Conservation (phyloP, 2,329 filamentous ascomycete species). For the Lecanicillium sp. region DNA sequence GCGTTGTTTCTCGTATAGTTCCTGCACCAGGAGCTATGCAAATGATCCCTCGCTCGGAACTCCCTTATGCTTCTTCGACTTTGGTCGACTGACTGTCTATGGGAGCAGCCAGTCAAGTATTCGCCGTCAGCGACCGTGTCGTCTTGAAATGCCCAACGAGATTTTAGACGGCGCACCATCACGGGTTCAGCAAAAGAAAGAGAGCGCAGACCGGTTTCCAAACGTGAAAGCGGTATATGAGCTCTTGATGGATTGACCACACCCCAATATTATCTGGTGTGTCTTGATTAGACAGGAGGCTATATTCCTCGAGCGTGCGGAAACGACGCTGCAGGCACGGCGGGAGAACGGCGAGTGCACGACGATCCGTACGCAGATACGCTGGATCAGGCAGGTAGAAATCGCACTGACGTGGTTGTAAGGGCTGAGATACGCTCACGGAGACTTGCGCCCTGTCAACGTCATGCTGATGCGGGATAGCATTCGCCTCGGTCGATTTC, state of each 20-base stretch:
- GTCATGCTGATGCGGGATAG: background rate
- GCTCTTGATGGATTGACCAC: background rate
- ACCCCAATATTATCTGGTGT: background rate
- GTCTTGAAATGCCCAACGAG: slow-evolving; percentile 13
- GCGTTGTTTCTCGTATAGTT: no score
- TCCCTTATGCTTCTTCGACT: no score
- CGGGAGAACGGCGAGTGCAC: background rate
- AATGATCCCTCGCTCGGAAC: no score
- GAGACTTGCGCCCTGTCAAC: background rate
- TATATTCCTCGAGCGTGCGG: background rate
- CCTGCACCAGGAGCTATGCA: no score
- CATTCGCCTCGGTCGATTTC: background rate
- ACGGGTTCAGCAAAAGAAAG: background rate
- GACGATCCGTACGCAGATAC: background rate
- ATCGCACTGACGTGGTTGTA: background rate
- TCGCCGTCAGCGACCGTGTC: slow-evolving; percentile 11
- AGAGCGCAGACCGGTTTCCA: background rate
- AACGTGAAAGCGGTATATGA: background rate
- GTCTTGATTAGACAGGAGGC: background rate
- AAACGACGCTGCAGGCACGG: background rate
- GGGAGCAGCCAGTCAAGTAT: slow-evolving; percentile 12
- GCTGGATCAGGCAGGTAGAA: background rate
- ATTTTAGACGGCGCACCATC: background rate
- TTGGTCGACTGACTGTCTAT: background rate
- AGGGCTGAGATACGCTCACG: background rate